Evolutionary conservation across 331 rosid genomes (phyloP), one percentile per base, ranked within the genome.

Genomic region (Pyracantha coccinea): DNA sequence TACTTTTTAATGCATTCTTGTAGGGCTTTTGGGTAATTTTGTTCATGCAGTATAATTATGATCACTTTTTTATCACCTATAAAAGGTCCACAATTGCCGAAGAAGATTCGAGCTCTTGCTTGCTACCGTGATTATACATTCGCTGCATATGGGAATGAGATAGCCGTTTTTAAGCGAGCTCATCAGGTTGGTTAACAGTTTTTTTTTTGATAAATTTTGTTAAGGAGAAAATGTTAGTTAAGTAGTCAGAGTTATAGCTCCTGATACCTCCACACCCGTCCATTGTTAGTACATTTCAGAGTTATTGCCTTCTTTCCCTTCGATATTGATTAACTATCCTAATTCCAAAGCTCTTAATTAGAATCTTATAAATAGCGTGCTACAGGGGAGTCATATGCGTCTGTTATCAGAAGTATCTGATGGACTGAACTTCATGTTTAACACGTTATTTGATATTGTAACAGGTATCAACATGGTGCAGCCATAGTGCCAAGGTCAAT

Each of bases 51-150:
- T 29, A 16, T 70, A 6, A 16, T 78, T 16, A 69, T 66, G n/a
- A 27, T 25, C 57, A 35, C 4, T 52, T 2, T 68, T 44, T 77
- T 77, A 6, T 24, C 8, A 61, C 72, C 7, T 66, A 25, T 81
- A 64, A 76, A 50, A 93, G 97, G 92, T 78, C 97, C 97, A 66
- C 93, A 87, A 77, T 75, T 94, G 71, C 97, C 93, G 0, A 89
- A 92, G 85, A 94, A 92, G 85, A 92, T 94, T 69, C 73, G 86
- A 38, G 97, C 97, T 62, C 97, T 94, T 77, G 97, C 97, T 81
- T 88, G 93, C 7, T 87, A 86, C 68, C 88, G 97, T 0, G 96
- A 94, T 7, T 88, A 79, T 77, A 94, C 99, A 24, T 92, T 94
- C 60, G 97, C 86, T 33, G 92, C 99, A 1, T 85, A 84, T 69